Conservation (phyloP, 2,329 filamentous ascomycete species). For the Nakataea oryzae region DNA sequence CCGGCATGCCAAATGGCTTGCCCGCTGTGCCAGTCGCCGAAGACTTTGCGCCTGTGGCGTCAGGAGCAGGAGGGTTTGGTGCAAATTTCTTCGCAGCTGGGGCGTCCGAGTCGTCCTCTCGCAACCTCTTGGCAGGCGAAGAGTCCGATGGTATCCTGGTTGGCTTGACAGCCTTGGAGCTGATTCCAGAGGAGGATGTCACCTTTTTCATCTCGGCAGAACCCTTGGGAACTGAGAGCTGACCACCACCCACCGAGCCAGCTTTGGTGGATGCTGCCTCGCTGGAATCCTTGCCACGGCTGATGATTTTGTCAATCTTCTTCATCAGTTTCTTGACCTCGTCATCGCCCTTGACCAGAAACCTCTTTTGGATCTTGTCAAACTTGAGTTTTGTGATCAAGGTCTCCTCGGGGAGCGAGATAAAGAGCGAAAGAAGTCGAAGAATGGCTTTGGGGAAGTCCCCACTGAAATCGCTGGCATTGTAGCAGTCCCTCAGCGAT, state of each 20-base stretch:
- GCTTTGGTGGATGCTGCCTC: slow-evolving; percentile 11
- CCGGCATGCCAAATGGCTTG: slow-evolving; percentile 18
- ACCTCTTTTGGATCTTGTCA: slow-evolving; percentile 50
- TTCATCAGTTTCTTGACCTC: slow-evolving; percentile 52
- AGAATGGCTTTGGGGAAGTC: slow-evolving; percentile 45
- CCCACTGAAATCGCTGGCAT: slow-evolving; percentile 39
- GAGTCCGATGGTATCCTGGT: slow-evolving; percentile 13
- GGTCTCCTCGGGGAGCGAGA: slow-evolving; percentile 49
- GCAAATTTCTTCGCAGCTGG: slow-evolving; percentile 27
- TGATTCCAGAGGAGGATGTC: slow-evolving; percentile 1
- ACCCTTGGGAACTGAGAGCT: slow-evolving; percentile 13
- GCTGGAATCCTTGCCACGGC: neutral
- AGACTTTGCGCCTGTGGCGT: slow-evolving; percentile 5
- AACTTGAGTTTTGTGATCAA: slow-evolving; percentile 55
- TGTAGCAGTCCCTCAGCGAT: slow-evolving; percentile 42
- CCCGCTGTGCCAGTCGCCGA: slow-evolving; percentile 16
- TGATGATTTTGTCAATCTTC: slow-evolving; percentile 17
- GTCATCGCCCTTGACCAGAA: slow-evolving; percentile 54
- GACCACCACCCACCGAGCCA: neutral
- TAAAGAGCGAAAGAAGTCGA: slow-evolving; percentile 50
- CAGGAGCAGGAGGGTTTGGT: slow-evolving; percentile 16
- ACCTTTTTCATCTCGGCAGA: slow-evolving; percentile 12
- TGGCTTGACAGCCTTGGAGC: neutral
- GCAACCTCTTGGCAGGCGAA: slow-evolving; percentile 21
- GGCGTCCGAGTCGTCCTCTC: slow-evolving; percentile 26